These are phyloP conservation scores for Rhodotorula paludigena DNA, from an alignment of 768 basidiomycete species.

Conservation along the genomic window DNA sequence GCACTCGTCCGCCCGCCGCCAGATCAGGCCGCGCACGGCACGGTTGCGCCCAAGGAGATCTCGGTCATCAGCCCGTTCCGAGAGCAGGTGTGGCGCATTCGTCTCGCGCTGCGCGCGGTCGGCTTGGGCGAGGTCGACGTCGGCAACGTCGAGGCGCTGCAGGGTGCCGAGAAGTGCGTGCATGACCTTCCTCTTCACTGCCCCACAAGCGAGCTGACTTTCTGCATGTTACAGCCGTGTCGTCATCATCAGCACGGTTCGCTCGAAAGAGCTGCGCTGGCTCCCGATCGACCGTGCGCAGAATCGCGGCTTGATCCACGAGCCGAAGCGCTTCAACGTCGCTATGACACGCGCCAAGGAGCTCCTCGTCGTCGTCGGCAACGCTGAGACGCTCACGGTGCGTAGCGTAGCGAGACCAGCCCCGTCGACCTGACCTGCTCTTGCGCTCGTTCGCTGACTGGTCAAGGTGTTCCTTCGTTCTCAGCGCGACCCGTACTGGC, in stretches of 20 bases:
- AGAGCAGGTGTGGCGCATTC: slow-evolving; percentile 48
- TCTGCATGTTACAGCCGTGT: slow-evolving; percentile 20
- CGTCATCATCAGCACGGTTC: slow-evolving; percentile 42
- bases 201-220: not conserved
- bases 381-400: slow-evolving; percentile 44
- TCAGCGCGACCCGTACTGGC: slow-evolving; percentile 46
- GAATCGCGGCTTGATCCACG: slow-evolving; percentile 47
- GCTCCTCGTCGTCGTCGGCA: slow-evolving; percentile 47
- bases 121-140: slow-evolving; percentile 45
- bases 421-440: not conserved
- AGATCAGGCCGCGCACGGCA: slow-evolving; percentile 17
- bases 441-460: not conserved
- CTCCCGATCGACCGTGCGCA: slow-evolving; percentile 43
- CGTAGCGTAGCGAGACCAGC: not conserved
- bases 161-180: slow-evolving; percentile 47
- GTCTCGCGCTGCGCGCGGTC: slow-evolving; percentile 41
- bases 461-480: not conserved
- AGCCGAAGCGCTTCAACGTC: slow-evolving; percentile 49
- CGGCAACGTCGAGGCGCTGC: slow-evolving; percentile 48
- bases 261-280: slow-evolving; percentile 43
- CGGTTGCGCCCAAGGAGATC: slow-evolving; percentile 43
- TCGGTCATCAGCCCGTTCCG: slow-evolving; percentile 48
- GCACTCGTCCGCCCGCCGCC: slow-evolving; percentile 9
- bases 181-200: not conserved
- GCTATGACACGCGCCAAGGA: slow-evolving; percentile 49